These are phyloP conservation scores for Linderina pennispora DNA, from an alignment of 192 early-diverging fungal genomes.

Conservation along the genomic window DNA sequence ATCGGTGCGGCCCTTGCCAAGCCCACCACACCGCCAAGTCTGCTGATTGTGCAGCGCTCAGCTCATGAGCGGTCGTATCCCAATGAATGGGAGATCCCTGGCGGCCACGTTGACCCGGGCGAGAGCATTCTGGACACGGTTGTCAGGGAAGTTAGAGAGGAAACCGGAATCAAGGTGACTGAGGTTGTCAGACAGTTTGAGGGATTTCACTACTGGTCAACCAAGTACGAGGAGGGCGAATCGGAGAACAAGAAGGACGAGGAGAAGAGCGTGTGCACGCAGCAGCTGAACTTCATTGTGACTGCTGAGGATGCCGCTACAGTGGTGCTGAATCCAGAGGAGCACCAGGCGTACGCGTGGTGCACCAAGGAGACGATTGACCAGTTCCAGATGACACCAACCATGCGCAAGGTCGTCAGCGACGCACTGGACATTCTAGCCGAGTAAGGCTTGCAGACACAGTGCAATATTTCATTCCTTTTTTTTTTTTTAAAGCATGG, in stretches of 20 bases:
- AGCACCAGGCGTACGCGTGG: constrained; percentile 36
- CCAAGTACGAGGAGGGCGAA: constrained; percentile 22
- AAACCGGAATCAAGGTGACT: constrained; percentile 27
- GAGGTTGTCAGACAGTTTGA: constrained; percentile 22
- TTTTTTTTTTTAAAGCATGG: too few relatives aligned
- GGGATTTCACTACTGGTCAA: constrained; percentile 27
- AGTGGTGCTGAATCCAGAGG: constrained; percentile 16
- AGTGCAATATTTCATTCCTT: too few relatives aligned
- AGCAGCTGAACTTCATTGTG: constrained; percentile 41
- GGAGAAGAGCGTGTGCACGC: constrained; percentile 6
- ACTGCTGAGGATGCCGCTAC: background rate
- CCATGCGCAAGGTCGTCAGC: constrained; percentile 28
- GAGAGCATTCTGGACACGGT: constrained; percentile 34
- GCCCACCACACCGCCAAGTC: background rate
- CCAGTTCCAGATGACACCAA: constrained; percentile 23
- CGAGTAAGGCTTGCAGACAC: background rate
- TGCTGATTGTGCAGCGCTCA: constrained; percentile 39
- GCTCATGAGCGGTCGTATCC: constrained; percentile 33
- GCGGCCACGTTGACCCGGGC: constrained; percentile 33
- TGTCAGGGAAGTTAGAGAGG: constrained; percentile 36
- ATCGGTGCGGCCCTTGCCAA: constrained; percentile 29
- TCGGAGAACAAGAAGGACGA: constrained; percentile 1
- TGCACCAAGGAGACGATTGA: constrained; percentile 21
- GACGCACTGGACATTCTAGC: constrained; percentile 12
- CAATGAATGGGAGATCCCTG: constrained; percentile 44